Conservation (phyloP, 1,284 basidiomycete genomes). For the Sanghuangporus weigelae region DNA sequence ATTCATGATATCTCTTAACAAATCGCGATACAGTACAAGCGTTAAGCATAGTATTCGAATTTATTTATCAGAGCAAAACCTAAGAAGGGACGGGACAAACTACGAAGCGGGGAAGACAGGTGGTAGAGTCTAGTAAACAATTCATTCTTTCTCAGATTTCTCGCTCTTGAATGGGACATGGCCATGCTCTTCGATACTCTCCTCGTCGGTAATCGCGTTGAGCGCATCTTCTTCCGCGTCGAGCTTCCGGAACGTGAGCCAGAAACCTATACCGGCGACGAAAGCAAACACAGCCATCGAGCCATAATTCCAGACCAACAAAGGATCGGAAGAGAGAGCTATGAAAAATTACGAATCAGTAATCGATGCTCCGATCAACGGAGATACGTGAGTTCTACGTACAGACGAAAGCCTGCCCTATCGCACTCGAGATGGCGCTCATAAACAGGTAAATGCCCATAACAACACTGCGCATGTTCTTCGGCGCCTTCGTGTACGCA, state of each 20-base stretch:
- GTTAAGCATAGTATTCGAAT: too few species aligned
- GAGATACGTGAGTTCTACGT: not conserved
- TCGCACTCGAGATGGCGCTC: conserved; percentile 54
- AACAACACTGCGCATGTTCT: conserved; percentile 79
- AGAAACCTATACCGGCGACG: conserved; percentile 50
- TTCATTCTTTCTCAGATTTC: not conserved
- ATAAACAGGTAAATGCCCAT: conserved; percentile 72
- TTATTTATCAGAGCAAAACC: not conserved
- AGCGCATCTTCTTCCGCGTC: conserved; percentile 58
- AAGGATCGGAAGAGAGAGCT: conserved; percentile 36
- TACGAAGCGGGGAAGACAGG: not conserved
- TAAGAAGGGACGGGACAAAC: not conserved
- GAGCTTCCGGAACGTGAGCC: conserved; percentile 52
- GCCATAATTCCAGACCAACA: conserved; percentile 50
- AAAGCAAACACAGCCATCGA: conserved; percentile 36
- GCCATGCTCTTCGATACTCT: not conserved
- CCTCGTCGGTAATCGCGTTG: conserved; percentile 32
- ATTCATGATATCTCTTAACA: too few species aligned
- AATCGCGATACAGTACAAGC: too few species aligned
- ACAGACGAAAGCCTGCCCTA: conserved; percentile 56
- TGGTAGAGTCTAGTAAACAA: not conserved
- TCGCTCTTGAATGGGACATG: not conserved
- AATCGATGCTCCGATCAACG: not conserved
- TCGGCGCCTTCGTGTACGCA: conserved; percentile 81
- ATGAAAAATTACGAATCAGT: not conserved